Evolutionary conservation across 768 basidiomycete genomes (phyloP).

Genomic region (Lactarius pseudohatsudake): DNA sequence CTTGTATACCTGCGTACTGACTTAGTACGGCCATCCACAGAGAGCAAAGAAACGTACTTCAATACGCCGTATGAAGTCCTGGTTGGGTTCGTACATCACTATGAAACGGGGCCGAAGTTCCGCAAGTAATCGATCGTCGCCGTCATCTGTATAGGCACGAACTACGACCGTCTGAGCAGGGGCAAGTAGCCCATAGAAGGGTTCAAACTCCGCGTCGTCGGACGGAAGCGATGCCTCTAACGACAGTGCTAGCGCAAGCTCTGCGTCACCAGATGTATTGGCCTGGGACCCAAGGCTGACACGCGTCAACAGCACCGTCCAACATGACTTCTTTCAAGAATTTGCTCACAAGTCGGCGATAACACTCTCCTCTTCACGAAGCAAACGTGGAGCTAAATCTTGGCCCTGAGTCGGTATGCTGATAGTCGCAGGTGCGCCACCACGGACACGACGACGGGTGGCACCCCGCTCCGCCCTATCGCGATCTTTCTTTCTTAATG

Average conservation of each 20-base stretch:
- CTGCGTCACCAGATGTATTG: constrained; percentile 39
- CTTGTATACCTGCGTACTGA: constrained; percentile 69
- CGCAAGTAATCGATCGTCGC: constrained; percentile 83
- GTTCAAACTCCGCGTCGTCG: constrained; percentile 57
- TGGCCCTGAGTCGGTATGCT: constrained; percentile 17
- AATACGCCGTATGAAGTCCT: constrained; percentile 88
- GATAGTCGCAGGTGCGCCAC: constrained; percentile 51
- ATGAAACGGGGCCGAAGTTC: constrained; percentile 91
- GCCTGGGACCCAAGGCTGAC: constrained; percentile 23
- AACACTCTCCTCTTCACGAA: constrained; percentile 38
- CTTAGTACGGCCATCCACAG: background rate
- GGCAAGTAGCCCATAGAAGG: constrained; percentile 73
- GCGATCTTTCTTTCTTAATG: constrained; percentile 73
- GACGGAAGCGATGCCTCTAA: constrained; percentile 19
- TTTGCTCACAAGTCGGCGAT: constrained; percentile 39
- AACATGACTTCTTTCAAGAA: background rate
- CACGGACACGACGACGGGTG: constrained; percentile 72
- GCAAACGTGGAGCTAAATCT: constrained; percentile 3
- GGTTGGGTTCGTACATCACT: constrained; percentile 93
- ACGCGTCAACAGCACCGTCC: background rate
- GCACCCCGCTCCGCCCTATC: constrained; percentile 57
- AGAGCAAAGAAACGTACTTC: constrained; percentile 55
- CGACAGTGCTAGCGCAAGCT: constrained; percentile 34
- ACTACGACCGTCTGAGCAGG: constrained; percentile 83
- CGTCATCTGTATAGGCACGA: constrained; percentile 86